A percentile compares a stretch with the other conserved stretches of the same genome.
Evolutionary conservation across 2,329 filamentous ascomycete genomes (phyloP).

Genomic region (Trichoderma citrinoviride): DNA sequence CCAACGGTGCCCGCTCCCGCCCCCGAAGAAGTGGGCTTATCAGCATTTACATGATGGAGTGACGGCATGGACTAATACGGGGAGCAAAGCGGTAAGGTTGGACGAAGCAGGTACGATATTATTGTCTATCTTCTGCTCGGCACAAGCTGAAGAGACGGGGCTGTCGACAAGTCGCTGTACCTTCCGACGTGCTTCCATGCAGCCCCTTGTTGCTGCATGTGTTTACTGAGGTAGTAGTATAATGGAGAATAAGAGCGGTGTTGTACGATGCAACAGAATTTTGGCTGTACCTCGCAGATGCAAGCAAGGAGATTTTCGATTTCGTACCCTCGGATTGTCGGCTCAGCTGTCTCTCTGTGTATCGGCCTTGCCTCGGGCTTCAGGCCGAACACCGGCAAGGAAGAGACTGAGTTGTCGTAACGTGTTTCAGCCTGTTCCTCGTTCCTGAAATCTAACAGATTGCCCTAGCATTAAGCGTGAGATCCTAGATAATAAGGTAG

Average conservation of each 20-base stretch:
- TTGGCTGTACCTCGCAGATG: no score
- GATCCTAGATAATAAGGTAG: neutral
- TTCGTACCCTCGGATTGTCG: no score
- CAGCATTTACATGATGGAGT: constrained; percentile 21
- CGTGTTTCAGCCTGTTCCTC: neutral
- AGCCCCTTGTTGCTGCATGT: no score
- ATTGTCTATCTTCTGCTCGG: neutral
- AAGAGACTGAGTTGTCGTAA: neutral
- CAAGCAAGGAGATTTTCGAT: no score
- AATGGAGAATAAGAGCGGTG: no score
- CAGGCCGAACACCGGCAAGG: no score
- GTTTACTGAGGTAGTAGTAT: no score
- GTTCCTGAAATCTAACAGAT: neutral
- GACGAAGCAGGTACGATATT: neutral
- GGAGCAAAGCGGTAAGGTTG: neutral
- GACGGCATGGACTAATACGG: constrained; percentile 10
- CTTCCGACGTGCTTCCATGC: no score
- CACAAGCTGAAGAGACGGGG: constrained; percentile 1
- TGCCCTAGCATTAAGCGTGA: neutral
- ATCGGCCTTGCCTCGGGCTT: no score
- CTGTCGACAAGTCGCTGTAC: no score
- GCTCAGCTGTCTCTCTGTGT: no score
- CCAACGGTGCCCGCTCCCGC: constrained; percentile 10
- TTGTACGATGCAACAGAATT: no score
- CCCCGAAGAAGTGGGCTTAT: constrained; percentile 17